These are phyloP conservation scores for Closterium sp. DNA, from an alignment of 139 green algal species.

Conservation along the genomic window DNA sequence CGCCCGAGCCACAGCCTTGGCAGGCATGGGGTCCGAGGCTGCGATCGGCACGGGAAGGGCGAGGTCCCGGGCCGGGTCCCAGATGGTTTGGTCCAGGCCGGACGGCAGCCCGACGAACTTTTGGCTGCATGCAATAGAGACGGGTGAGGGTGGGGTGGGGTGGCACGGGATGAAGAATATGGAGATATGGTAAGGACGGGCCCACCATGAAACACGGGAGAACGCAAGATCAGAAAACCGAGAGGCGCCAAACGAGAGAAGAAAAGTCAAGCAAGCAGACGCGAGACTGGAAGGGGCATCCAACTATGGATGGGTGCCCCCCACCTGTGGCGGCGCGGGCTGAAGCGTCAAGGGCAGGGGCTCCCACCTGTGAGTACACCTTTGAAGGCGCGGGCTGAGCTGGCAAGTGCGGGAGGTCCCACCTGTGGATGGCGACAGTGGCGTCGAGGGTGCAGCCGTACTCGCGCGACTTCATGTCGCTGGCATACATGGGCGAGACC, in stretches of 20 bases:
- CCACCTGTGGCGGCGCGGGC: no score
- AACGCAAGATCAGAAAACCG: no score
- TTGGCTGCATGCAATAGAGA: not conserved
- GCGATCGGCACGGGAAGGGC: not conserved
- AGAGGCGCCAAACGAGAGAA: no score
- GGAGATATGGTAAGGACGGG: no score
- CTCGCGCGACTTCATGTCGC: slow-evolving; percentile 8
- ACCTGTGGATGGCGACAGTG: slow-evolving; percentile 22
- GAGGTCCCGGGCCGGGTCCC: slow-evolving; percentile 27
- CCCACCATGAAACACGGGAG: no score
- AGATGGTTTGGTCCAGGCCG: slow-evolving; percentile 12
- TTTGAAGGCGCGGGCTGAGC: not conserved
- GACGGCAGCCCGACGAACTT: slow-evolving; percentile 41
- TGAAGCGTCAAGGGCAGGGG: no score
- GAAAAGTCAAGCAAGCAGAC: no score
- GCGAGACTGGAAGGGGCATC: no score
- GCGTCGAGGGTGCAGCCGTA: not conserved
- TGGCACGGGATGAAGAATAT: not conserved
- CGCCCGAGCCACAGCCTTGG: slow-evolving; percentile 8
- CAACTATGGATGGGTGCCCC: no score
- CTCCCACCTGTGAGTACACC: no score
- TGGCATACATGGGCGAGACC: slow-evolving; percentile 7
- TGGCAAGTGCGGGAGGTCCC: not conserved
- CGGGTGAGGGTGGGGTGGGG: not conserved
- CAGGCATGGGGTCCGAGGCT: not conserved